phyloP scores from a whole-genome alignment of 2,329 filamentous ascomycete genomes.

The Fusarium siculi region DNA sequence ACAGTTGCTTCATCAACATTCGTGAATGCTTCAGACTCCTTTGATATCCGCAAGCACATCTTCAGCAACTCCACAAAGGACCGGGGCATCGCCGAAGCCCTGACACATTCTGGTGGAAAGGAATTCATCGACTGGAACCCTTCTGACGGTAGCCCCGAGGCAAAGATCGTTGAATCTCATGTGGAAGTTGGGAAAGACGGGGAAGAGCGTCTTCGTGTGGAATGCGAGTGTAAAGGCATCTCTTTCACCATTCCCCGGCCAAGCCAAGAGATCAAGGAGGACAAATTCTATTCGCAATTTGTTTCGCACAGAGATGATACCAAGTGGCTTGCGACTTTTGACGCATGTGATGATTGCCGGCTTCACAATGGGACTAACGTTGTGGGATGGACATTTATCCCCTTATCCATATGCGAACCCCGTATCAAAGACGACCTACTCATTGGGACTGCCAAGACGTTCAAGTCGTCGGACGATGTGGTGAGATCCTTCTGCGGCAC shows the following conservation, averaged over 20 bases:
- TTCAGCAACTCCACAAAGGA: constrained; percentile 52
- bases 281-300: constrained; percentile 47
- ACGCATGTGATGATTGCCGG: constrained; percentile 58
- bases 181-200: constrained; percentile 50
- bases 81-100: constrained; percentile 50
- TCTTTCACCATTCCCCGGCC: constrained; percentile 58
- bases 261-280: constrained; percentile 42
- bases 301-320: constrained; percentile 51
- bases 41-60: constrained; percentile 50
- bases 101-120: constrained; percentile 48
- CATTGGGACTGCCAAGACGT: constrained; percentile 58
- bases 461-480: constrained; percentile 52
- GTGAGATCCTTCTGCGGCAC: constrained; percentile 57
- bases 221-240: constrained; percentile 60
- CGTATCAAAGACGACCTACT: constrained; percentile 50
- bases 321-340: constrained; percentile 57
- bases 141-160: constrained; percentile 39
- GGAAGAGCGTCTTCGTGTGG: constrained; percentile 53
- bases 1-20: constrained; percentile 55
- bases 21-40: constrained; percentile 47
- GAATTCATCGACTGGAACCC: constrained; percentile 52
- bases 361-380: constrained; percentile 55
- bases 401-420: constrained; percentile 51
- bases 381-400: constrained; percentile 56
- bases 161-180: constrained; percentile 42